phyloP scores from a whole-genome alignment of 805 yeast genomes.

The Dipodascopsis uninucleata region DNA sequence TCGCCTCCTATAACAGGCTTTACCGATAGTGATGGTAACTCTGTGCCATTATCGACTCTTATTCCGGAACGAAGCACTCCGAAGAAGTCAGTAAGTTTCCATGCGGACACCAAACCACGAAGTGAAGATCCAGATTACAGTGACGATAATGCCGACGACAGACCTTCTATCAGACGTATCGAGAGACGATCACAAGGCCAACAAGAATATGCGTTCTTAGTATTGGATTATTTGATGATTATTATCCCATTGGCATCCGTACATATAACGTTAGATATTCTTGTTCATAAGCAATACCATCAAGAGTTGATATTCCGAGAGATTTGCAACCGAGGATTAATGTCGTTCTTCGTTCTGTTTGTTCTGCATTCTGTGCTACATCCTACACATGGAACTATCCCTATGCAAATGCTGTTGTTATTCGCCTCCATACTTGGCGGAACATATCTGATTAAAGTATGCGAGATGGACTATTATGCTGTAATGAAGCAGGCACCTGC shows the following conservation, averaged over 20 bases:
- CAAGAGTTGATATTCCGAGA: constrained; percentile 28
- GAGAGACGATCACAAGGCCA: not conserved
- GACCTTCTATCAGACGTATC: not conserved
- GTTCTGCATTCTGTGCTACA: constrained; percentile 33
- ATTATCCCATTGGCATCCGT: constrained; percentile 37
- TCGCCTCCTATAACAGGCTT: constrained; percentile 7
- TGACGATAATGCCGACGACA: not conserved
- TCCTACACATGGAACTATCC: constrained; percentile 26
- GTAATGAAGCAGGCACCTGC: constrained; percentile 42
- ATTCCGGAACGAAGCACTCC: constrained; percentile 5
- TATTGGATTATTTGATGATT: constrained; percentile 33
- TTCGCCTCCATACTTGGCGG: constrained; percentile 34
- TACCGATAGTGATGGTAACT: constrained; percentile 5
- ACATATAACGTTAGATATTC: constrained; percentile 36
- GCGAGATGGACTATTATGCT: constrained; percentile 39
- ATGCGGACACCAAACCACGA: constrained; percentile 24
- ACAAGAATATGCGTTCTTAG: constrained; percentile 31
- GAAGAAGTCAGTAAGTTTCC: constrained; percentile 17
- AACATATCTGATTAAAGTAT: constrained; percentile 35
- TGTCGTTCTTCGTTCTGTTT: constrained; percentile 35
- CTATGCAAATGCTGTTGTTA: constrained; percentile 28
- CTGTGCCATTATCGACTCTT: constrained; percentile 4
- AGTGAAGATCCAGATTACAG: constrained; percentile 9
- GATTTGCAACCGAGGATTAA: constrained; percentile 23
- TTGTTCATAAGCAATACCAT: constrained; percentile 39